Evolutionary conservation across 2,329 filamentous ascomycete species (phyloP).

Genomic region (Paraconiothyrium brasiliense): DNA sequence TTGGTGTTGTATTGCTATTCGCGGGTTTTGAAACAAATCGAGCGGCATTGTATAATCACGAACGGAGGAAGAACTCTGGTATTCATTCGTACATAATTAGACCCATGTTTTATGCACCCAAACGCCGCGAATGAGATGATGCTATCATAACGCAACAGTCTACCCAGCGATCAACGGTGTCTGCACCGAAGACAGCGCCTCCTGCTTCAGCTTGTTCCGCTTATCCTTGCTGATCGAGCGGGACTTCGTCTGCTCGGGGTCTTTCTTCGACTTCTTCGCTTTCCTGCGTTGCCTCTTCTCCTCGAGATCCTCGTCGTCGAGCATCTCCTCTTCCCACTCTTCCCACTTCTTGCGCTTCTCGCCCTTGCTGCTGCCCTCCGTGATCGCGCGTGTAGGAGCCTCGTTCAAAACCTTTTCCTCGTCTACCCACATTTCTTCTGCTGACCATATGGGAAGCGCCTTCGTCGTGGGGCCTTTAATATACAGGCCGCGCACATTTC

Average conservation of each 20-base stretch:
- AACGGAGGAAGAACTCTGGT: neutral
- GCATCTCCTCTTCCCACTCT: conserved; percentile 49
- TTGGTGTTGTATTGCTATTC: neutral
- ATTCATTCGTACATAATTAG: conserved; percentile 11
- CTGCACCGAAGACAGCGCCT: conserved; percentile 55
- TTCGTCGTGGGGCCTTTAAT: conserved; percentile 91
- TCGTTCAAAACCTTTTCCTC: conserved; percentile 74
- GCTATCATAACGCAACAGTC: neutral
- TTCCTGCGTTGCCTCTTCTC: conserved; percentile 49
- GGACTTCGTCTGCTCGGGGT: conserved; percentile 38
- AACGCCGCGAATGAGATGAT: conserved; percentile 13
- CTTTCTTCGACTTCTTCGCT: conserved; percentile 61
- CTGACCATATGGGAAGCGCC: conserved; percentile 92
- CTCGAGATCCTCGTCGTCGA: conserved; percentile 45
- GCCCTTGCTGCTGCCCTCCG: conserved; percentile 34
- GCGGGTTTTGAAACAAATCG: neutral
- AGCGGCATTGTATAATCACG: conserved; percentile 1
- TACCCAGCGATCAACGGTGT: conserved; percentile 43
- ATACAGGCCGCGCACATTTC: conserved; percentile 83
- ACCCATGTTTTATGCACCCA: conserved; percentile 11
- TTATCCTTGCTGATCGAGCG: conserved; percentile 56
- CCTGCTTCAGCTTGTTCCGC: conserved; percentile 60
- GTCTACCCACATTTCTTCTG: conserved; percentile 89
- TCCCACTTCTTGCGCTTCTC: conserved; percentile 51
- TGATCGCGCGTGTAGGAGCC: conserved; percentile 46